Evolutionary conservation across 768 basidiomycete species (phyloP).

Genomic region (Pleurotus giganteus): DNA sequence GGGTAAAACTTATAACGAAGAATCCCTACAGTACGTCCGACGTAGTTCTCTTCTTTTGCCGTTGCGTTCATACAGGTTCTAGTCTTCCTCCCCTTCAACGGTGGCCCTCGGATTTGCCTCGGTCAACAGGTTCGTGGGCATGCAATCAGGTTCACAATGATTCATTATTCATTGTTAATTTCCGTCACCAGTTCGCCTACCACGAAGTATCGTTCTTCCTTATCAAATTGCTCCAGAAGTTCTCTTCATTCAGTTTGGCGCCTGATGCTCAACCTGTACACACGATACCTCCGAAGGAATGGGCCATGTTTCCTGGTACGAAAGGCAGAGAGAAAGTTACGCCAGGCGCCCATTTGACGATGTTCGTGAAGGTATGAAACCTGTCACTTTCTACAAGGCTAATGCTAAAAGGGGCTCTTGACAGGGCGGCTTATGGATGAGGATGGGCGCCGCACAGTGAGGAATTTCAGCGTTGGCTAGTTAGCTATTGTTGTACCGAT

Average conservation of each 20-base stretch:
- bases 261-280: slow-evolving; percentile 43
- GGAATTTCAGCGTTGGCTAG: no score
- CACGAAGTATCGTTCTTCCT: slow-evolving; percentile 56
- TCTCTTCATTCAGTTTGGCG: slow-evolving; percentile 46
- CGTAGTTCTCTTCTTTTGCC: background rate
- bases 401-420: background rate
- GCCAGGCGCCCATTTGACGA: slow-evolving; percentile 53
- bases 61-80: background rate
- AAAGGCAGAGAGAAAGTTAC: slow-evolving; percentile 49
- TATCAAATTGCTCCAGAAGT: slow-evolving; percentile 60
- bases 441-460: slow-evolving; percentile 32
- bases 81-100: slow-evolving; percentile 44
- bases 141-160: background rate
- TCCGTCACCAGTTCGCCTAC: slow-evolving; percentile 20
- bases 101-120: slow-evolving; percentile 56
- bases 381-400: background rate
- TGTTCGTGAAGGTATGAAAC: slow-evolving; percentile 45
- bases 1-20: background rate
- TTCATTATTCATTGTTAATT: background rate
- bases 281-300: slow-evolving; percentile 43
- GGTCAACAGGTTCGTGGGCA: slow-evolving; percentile 49
- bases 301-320: slow-evolving; percentile 42
- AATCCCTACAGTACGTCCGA: background rate
- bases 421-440: slow-evolving; percentile 58
- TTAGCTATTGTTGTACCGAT: no score